A percentile compares a stretch with the other conserved stretches of the same genome.
phyloP scores from a whole-genome alignment of 768 basidiomycete species.

The Glaciozyma antarctica region DNA sequence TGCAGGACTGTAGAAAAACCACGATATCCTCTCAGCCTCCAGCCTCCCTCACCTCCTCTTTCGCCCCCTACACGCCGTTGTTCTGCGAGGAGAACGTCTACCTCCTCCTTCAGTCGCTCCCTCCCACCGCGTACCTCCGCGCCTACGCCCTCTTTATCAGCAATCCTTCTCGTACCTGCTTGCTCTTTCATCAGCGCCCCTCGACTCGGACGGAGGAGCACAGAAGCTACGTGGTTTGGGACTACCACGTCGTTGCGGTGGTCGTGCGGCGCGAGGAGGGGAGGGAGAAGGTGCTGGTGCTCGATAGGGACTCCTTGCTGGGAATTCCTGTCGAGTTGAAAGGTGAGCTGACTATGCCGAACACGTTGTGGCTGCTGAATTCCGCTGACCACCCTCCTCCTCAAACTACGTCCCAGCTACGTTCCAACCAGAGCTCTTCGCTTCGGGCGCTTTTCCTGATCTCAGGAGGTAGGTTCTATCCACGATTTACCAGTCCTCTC shows the following conservation, averaged over 20 bases:
- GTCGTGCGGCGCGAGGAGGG: not conserved
- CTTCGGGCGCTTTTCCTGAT: not conserved
- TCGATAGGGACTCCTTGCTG: constrained; percentile 23
- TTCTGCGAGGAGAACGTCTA: constrained; percentile 34
- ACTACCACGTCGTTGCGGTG: constrained; percentile 28
- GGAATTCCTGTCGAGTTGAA: not conserved
- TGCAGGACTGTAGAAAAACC: too few relatives aligned
- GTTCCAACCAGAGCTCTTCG: constrained; percentile 16
- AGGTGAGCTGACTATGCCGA: not conserved
- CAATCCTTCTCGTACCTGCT: constrained; percentile 2
- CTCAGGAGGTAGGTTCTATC: constrained; percentile 4
- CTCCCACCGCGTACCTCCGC: not conserved
- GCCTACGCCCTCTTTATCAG: constrained; percentile 27
- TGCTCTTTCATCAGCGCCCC: constrained; percentile 27
- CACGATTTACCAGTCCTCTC: too few relatives aligned
- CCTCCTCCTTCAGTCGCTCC: constrained; percentile 4
- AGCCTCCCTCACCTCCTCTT: too few relatives aligned
- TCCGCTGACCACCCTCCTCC: too few relatives aligned
- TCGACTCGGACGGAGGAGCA: not conserved
- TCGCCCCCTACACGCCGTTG: constrained; percentile 13
- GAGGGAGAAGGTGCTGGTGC: not conserved
- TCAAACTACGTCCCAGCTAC: constrained; percentile 9
- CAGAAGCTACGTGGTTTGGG: constrained; percentile 25
- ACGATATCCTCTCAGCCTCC: too few relatives aligned
- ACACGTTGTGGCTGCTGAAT: too few relatives aligned